Evolutionary conservation across 352 stramenopile genomes (phyloP), one percentile per base, ranked within the genome.

Genomic region (Elongisporangium undulatum): DNA sequence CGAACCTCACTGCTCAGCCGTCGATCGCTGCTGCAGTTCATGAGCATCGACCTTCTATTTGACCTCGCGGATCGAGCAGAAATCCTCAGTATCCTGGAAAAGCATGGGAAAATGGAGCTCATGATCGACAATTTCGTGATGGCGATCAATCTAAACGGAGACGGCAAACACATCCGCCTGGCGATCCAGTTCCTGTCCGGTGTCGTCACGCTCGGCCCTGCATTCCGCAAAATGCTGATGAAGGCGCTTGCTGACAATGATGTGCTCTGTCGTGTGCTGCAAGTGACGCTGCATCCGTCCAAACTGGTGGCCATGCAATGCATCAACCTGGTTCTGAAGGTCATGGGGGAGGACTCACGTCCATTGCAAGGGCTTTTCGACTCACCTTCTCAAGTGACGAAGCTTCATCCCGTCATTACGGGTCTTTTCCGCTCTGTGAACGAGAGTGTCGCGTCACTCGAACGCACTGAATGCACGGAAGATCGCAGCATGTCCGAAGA

Each of bases 121-220:
- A 63, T 72, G 13, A 68, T 87, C n/a, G 75, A 91, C 23, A 80
- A 58, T 54, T 72, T 77, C 50, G 64, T 90, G 16, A 75, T 79
- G 60, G 65, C 68, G 10, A 74, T 94, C 51, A 87, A 88, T 52
- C 56, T 94, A 55, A 90, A 94, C 57, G 79, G 77, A 9, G 80
- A 81, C 26, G 61, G 39, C 1, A 70, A 85, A 19, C 76, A 87
- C 26, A 82, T 92, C 38, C 59, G 82, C 20, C 66, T 91, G 23
- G 74, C 77, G 38, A 57, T 79, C 2, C 65, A 92, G 56, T 92
- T 85, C n/a, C 62, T 94, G n/a, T 69, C 69, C 2, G 74, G 71
- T 0, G 62, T 89, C 3, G 67, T 79, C 12, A 56, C 64, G 13
- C 68, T 94, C 1, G 80, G 79, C 12, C 72, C 79, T n/a, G 61